Base-by-base conservation (phyloP, 441 rosid species). In the Melastoma candidum region DNA sequence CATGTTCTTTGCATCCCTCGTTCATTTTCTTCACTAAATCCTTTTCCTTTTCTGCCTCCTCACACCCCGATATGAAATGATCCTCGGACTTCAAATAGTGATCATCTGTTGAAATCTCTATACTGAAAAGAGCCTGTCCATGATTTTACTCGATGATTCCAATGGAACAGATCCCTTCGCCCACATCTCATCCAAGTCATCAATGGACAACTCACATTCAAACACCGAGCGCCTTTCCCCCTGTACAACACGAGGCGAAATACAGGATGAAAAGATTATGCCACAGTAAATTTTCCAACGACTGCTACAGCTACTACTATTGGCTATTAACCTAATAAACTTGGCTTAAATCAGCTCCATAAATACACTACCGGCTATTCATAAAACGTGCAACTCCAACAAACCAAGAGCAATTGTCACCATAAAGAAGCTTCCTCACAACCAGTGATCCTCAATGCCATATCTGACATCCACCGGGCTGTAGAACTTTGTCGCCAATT, bases 211-310 rank as follows among this genome's bases (percentile, higher is more conserved):
- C 51, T 26, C 51, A 48, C 22, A 12, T 22, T 12, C 14, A 11
- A 48, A 26, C 51, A 22, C 22, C 51, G 24, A 14, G 51, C 26
- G 11, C 14, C 51, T 48, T 7, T 48, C 17, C 55, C 55, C 55
- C 55, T 51, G 55, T 51, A 51, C 55, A 51, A 51, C 55, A 51
- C 55, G 39, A 51, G 36, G 55, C 44, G 7, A 27, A 12, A 26
- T 12, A 26, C 17, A 27, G 44, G 55, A 51, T 22, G 55, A 51
- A 32, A 51, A 26, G 36, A 51, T 51, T 51, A 51, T 51, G 12
- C 39, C 55, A 51, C 27, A n/a, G 43, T 51, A n/a, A 51, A 25
- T 11, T 43, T 51, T 12, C 39, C 55, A 51, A 51, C 44, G 29
- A 51, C 36, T 43, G 13, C 14, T 26, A 51, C 13, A 43, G 12